Base-by-base conservation (phyloP, 2,329 filamentous ascomycete genomes). In the Akanthomyces uredinophilus region DNA sequence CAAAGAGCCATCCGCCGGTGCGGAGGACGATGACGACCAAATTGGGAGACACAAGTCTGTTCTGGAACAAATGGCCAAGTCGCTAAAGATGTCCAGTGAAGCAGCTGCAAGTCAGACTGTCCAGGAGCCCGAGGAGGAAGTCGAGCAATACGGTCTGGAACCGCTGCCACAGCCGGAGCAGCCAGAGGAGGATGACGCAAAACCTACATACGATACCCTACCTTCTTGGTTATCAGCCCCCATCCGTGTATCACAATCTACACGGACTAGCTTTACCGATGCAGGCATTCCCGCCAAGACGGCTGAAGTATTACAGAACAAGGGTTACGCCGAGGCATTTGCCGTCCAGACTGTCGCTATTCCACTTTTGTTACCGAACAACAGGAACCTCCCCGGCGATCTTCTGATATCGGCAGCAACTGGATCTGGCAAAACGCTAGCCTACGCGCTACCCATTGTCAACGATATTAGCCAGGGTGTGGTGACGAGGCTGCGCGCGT, bases 341-440 rank as follows among this genome's bases (percentile, higher is more conserved):
- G 77, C 75, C 0, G 73, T 83, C 5, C 76, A 79, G 47, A 76
- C 77, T 0, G 70, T 70, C 1, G 75, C 95, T 0, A 81, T 99
- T 29, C 93, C 94, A 1, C 80, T 96, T 46, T 81, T 99, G 5
- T 79, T 96, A 4, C 87, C 85, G 24, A 84, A 83, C 0, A 81
- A 83, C 47, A 79, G 83, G 61, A 78, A 83, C 41, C 82, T 86
- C 41, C 77, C 83, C 1, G 90, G 91, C 5, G 95, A 99, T 72
- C 75, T 99, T 5, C 88, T 96, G 50, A 88, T 99, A 3, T 95
- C 92, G 8, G 95, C 96, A 0, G 90, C 94, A 1, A 99, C 95
- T 0, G 95, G 95, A 10, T 98, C 95, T 0, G 95, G 95, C 62
- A 99, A 99, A 73, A 99, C 95, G 0, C 75, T 99, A 18, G 90